These are phyloP conservation scores for Rhodotorula taiwanensis DNA, from an alignment of 768 basidiomycete species.

Conservation along the genomic window DNA sequence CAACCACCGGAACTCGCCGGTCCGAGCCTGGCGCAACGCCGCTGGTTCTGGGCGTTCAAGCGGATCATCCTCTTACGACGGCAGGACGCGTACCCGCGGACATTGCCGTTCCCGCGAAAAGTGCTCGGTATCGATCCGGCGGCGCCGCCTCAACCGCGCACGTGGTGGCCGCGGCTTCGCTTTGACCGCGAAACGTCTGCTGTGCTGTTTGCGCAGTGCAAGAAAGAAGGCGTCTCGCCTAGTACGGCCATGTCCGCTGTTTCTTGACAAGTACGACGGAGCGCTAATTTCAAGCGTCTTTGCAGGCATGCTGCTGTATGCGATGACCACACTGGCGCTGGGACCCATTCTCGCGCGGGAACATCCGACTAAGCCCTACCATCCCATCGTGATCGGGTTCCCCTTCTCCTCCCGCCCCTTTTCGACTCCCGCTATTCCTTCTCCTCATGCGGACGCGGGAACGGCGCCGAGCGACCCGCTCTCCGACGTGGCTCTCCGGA, in stretches of 20 bases:
- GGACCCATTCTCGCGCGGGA: conserved; percentile 9
- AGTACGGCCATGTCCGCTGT: no score
- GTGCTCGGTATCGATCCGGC: no score
- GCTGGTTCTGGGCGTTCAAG: conserved; percentile 24
- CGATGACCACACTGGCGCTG: conserved; percentile 16
- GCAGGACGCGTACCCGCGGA: neutral
- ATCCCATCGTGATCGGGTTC: conserved; percentile 29
- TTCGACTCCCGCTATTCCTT: neutral
- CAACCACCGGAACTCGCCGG: neutral
- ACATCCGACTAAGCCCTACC: conserved; percentile 6
- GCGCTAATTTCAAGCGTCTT: neutral
- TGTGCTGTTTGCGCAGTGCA: conserved; percentile 7
- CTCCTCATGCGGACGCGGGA: neutral
- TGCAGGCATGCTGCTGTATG: conserved; percentile 33
- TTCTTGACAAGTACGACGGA: no score
- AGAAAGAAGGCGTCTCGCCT: conserved; percentile 1
- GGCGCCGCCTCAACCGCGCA: neutral
- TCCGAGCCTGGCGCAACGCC: neutral
- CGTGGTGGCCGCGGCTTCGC: conserved; percentile 4
- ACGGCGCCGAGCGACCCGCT: conserved; percentile 9
- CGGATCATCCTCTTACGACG: conserved; percentile 1
- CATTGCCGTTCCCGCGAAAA: conserved; percentile 1
- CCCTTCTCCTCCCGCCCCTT: conserved; percentile 27
- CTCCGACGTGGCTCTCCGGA: conserved; percentile 27
- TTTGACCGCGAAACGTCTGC: neutral